These are phyloP conservation scores for Mycena floridula DNA, from an alignment of 768 basidiomycete species.

Conservation along the genomic window DNA sequence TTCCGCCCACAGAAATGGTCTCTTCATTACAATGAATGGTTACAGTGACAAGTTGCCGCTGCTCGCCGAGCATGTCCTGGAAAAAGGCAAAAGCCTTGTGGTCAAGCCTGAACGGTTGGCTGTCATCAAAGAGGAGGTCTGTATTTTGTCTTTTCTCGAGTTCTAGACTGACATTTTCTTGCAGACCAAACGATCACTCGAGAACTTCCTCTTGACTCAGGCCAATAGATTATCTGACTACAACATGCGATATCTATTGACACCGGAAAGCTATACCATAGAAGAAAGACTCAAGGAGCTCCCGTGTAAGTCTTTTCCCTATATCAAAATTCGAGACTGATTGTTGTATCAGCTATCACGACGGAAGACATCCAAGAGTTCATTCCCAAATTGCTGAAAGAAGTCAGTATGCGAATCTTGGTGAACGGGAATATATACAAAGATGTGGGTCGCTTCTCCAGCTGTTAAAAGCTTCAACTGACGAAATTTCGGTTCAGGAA, in stretches of 20 bases:
- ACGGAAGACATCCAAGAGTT: slow-evolving; percentile 65
- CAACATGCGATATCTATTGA: slow-evolving; percentile 63
- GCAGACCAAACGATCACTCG: slow-evolving; percentile 71
- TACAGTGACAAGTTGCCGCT: slow-evolving; percentile 90
- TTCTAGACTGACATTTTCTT: slow-evolving; percentile 3
- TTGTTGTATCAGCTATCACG: slow-evolving; percentile 50
- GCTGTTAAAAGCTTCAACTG: neutral
- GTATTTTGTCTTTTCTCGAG: slow-evolving; percentile 8
- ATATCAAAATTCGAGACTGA: neutral
- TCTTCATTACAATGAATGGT: slow-evolving; percentile 66
- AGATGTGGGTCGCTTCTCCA: slow-evolving; percentile 46
- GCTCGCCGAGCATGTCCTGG: slow-evolving; percentile 65
- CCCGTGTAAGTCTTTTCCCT: slow-evolving; percentile 43
- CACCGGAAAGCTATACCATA: slow-evolving; percentile 68
- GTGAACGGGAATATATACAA: slow-evolving; percentile 81
- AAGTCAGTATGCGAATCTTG: slow-evolving; percentile 65
- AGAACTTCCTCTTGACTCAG: slow-evolving; percentile 84
- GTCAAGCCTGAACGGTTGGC: slow-evolving; percentile 68
- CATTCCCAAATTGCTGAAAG: slow-evolving; percentile 49
- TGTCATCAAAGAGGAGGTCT: slow-evolving; percentile 81
- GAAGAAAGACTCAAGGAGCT: slow-evolving; percentile 74
- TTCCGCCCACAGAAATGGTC: slow-evolving; percentile 52
- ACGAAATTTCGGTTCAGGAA: slow-evolving; percentile 47
- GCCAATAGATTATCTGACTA: slow-evolving; percentile 78
- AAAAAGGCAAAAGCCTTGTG: slow-evolving; percentile 56